Percentiles rank a stretch among this genome's conserved stretches.
Evolutionary conservation across 1,284 basidiomycete genomes (phyloP).

Genomic region (Somion occarium): DNA sequence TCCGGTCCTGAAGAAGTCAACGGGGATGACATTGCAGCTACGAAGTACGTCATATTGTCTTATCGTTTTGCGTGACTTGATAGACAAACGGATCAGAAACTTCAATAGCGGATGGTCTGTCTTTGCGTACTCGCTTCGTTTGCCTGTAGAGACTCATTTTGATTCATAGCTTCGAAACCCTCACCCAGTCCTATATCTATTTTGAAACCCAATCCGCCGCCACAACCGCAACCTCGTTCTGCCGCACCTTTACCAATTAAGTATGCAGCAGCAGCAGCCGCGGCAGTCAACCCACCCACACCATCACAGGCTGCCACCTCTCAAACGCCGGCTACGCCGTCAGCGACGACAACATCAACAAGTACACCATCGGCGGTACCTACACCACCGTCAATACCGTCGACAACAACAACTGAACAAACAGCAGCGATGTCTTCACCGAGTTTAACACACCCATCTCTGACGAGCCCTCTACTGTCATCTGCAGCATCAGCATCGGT

Average conservation of each 20-base stretch:
- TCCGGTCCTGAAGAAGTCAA: constrained; percentile 69
- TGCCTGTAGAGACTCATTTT: constrained; percentile 20
- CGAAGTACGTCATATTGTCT: constrained; percentile 49
- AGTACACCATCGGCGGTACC: constrained; percentile 32
- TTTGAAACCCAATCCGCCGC: constrained; percentile 65
- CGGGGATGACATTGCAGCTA: constrained; percentile 50
- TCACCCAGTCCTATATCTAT: constrained; percentile 79
- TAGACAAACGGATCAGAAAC: constrained; percentile 31
- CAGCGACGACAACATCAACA: no score
- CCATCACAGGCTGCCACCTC: constrained; percentile 14
- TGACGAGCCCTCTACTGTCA: constrained; percentile 74
- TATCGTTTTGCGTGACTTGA: constrained; percentile 7
- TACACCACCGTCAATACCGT: constrained; percentile 33
- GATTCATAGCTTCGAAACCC: constrained; percentile 52
- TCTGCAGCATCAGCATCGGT: constrained; percentile 61
- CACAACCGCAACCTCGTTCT: constrained; percentile 39
- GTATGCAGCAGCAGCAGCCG: constrained; percentile 90
- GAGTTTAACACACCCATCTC: constrained; percentile 73
- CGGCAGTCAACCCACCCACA: constrained; percentile 56
- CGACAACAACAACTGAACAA: constrained; percentile 40
- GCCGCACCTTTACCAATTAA: constrained; percentile 72
- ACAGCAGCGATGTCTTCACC: constrained; percentile 59
- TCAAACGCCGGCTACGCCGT: constrained; percentile 26
- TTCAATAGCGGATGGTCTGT: constrained; percentile 42
- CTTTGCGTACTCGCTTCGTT: constrained; percentile 27